Base-by-base conservation (phyloP, 768 basidiomycete species). In the Cubamyces sp. region DNA sequence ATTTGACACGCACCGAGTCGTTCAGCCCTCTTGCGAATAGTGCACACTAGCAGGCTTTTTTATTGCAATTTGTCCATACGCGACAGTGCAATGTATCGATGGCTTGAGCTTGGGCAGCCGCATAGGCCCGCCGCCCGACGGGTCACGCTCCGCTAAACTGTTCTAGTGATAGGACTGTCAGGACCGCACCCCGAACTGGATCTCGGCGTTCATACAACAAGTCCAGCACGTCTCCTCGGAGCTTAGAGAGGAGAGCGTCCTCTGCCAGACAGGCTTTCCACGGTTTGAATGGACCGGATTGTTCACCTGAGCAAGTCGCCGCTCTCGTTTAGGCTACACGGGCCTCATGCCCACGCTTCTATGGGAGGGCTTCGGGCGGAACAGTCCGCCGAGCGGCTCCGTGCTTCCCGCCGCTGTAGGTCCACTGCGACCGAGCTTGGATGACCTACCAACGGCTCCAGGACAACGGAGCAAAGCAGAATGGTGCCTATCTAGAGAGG, bases 341-440 rank as follows among this genome's bases (percentile, higher is more conserved):
- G 54, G 55, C 61, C 54, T 56, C 61, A 57, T 62, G 61, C 41
- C 49, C 30, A 16, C 39, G 41, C 61, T 57, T 57, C 61, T 19
- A 30, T 39, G 30, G 19, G 37, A 23, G 43, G 47, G 25, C 50
- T 57, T 57, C 55, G 51, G 43, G 25, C 55, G 61, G 55, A 19
- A n/a, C 37, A 23, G 39, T 57, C 56, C 56, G 61, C 61, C 61
- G 61, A 53, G 55, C 56, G 56, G 61, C 43, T 43, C 62, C 62
- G 62, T 48, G 45, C 62, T 64, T 64, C 62, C 46, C 52, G 62
- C 62, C 62, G 62, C 62, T 64, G 57, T 64, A 64, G 62, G 62
- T 64, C 62, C 62, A 58, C 52, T 19, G 23, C 9, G 28, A 21
- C 42, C 42, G 50, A 62, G 54, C 54, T 57, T 62, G 54, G 37